Percentiles rank a stretch among this genome's conserved stretches.
Evolutionary conservation across 78 protist species (phyloP).

Genomic region (Dictyostelium firmibasis): DNA sequence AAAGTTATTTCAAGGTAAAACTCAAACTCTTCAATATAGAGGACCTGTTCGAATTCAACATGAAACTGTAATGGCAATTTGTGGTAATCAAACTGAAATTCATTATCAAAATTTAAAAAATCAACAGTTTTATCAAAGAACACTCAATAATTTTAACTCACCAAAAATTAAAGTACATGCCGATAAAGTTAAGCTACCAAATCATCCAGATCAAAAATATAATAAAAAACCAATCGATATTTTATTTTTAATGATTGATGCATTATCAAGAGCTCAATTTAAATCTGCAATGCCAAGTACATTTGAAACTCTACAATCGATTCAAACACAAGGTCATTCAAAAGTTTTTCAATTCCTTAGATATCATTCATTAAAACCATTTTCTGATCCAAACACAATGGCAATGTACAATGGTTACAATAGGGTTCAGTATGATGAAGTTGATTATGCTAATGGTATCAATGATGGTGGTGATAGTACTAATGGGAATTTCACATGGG

Average conservation of each 20-base stretch:
- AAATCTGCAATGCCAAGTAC: constrained; percentile 48
- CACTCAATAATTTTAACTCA: neutral
- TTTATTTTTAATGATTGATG: constrained; percentile 53
- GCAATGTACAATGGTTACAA: constrained; percentile 74
- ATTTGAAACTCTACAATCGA: neutral
- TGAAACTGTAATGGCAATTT: constrained; percentile 10
- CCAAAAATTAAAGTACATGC: neutral
- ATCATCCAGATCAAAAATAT: neutral
- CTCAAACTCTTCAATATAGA: neutral
- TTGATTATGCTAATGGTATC: neutral
- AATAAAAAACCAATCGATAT: constrained; percentile 20
- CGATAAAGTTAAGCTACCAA: neutral
- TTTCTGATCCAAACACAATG: constrained; percentile 27
- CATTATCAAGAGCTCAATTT: constrained; percentile 69
- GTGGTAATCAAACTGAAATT: constrained; percentile 3
- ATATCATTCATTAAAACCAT: constrained; percentile 59
- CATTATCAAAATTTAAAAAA: neutral
- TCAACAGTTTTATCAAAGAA: neutral
- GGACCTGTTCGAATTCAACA: neutral
- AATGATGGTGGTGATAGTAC: neutral
- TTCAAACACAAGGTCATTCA: constrained; percentile 12
- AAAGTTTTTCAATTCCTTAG: constrained; percentile 57
- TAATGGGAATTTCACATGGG: neutral
- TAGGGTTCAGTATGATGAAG: neutral
- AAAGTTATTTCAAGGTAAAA: neutral